phyloP scores from a whole-genome alignment of 2,329 filamentous ascomycete species.

The Penicillium italicum region DNA sequence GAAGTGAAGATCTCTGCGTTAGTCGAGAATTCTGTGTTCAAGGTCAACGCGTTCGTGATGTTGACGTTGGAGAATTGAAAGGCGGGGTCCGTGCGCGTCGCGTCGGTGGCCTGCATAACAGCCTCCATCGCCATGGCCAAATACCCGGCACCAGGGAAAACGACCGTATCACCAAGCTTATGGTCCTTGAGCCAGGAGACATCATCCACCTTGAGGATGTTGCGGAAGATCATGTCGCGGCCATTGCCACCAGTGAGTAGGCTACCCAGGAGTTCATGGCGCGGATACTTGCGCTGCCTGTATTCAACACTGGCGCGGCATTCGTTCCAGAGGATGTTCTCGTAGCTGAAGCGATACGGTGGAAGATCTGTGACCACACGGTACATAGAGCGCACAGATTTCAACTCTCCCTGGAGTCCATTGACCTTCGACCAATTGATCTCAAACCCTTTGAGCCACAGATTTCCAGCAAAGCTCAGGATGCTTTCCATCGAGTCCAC shows the following conservation, averaged over 20 bases:
- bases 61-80: not conserved
- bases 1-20: not conserved
- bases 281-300: not conserved
- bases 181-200: slow-evolving; percentile 43
- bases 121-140: not conserved
- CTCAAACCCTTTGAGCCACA: not conserved
- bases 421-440: not conserved
- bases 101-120: not conserved
- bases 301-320: not conserved
- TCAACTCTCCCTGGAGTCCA: not conserved
- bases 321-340: not conserved
- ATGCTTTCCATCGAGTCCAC: not conserved
- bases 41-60: not conserved
- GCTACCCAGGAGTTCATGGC: not conserved
- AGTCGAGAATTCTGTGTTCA: not conserved
- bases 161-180: not conserved
- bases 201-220: not conserved
- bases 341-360: not conserved
- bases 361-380: not conserved
- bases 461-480: not conserved
- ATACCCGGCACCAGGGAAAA: not conserved
- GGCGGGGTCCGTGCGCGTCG: too few relatives aligned
- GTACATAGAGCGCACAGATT: not conserved
- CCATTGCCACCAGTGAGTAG: not conserved
- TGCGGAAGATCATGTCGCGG: not conserved